Base-by-base conservation (phyloP, 495 filamentous ascomycete species). In the Platismatia glauca region DNA sequence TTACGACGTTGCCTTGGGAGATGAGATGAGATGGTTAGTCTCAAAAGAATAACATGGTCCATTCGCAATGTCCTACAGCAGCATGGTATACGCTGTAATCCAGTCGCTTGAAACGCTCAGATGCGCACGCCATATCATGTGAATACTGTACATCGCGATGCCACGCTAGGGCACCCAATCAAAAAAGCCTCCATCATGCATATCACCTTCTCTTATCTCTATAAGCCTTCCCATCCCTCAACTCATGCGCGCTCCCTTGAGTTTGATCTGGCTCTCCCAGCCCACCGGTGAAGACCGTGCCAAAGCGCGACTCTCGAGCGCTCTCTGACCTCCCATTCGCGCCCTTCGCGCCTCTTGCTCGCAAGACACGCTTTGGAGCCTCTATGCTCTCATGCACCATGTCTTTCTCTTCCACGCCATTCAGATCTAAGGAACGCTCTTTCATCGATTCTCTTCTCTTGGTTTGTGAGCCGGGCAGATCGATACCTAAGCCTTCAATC, bases 381-480 rank as follows among this genome's bases (percentile, higher is more conserved):
- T 63, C 61, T 20, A 55, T 41, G 13, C 61, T 63, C 55, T 63
- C 61, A 20, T 57, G 11, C n/a, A 58, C 61, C 44, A 18, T 31
- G 27, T 75, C 31, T 62, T 67, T 44, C 67, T 71, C 35, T 71
- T 70, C 29, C 72, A 77, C 13, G 72, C 76, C 66, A 38, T 53
- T 52, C 4, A 66, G 16, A 41, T 24, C 60, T 3, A 55, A 15
- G 20, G 59, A 48, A 35, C 61, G 56, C 41, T 60, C 48, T 24
- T 57, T 52, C 11, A 41, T 12, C 15, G 52, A 61, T 6, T 59
- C 53, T 46, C 57, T 44, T 61, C 70, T 37, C 24, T 58, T 22
- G 48, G 71, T 57, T 77, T 81, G 29, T 64, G 61, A 20, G 65
- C 73, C 46, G 56, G 64, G 55, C 68, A 75, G 56, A 70, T 78